Percentiles rank a stretch among this genome's conserved stretches.
Evolutionary conservation across 2,329 filamentous ascomycete genomes (phyloP).

Genomic region (Lachnellula subtilissima): DNA sequence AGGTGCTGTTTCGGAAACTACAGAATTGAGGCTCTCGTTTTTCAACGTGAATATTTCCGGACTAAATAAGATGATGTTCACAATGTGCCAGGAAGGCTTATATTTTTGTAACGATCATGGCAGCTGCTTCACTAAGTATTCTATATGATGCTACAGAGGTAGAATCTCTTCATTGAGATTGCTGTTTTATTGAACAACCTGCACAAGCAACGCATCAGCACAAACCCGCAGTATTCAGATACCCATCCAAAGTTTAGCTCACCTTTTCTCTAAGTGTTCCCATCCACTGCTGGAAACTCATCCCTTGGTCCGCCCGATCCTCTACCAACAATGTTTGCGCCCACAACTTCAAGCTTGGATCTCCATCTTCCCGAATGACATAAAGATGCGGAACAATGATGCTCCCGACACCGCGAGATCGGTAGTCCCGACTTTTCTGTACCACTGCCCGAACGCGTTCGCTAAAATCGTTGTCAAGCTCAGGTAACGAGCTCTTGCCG

Average conservation of each 20-base stretch:
- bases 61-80: neutral
- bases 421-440: slow-evolving; percentile 86
- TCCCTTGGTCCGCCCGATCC: slow-evolving; percentile 87
- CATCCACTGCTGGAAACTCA: slow-evolving; percentile 92
- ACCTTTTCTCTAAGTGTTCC: slow-evolving; percentile 93
- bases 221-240: slow-evolving; percentile 16
- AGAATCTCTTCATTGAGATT: slow-evolving; percentile 2
- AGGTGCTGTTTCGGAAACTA: no score
- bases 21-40: no score
- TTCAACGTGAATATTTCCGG: no score
- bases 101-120: slow-evolving; percentile 9
- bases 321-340: slow-evolving; percentile 94
- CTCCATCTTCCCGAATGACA: slow-evolving; percentile 89
- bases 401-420: slow-evolving; percentile 81
- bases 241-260: slow-evolving; percentile 30
- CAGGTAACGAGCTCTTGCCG: slow-evolving; percentile 81
- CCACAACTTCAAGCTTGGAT: slow-evolving; percentile 93
- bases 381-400: slow-evolving; percentile 92
- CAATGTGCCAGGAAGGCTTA: neutral
- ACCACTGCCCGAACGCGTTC: slow-evolving; percentile 86
- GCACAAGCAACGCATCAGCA: slow-evolving; percentile 22
- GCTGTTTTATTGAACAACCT: slow-evolving; percentile 28
- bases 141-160: slow-evolving; percentile 24
- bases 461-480: slow-evolving; percentile 94
- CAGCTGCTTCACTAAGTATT: slow-evolving; percentile 7